Base-by-base conservation (phyloP, 805 yeast genomes). In the Kuraishia hungarica region DNA sequence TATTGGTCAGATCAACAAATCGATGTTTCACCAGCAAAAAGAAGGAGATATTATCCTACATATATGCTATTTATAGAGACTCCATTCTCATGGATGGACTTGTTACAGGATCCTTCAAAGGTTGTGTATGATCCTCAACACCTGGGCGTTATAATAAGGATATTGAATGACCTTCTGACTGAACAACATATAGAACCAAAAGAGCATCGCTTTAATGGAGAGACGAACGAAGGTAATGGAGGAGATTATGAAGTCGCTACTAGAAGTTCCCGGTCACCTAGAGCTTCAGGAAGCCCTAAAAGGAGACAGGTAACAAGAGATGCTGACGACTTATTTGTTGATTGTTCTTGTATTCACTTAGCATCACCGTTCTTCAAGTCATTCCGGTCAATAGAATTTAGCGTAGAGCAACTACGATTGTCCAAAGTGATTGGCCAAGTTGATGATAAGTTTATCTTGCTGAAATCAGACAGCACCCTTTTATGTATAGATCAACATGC, bases 401-500 rank as follows among this genome's bases (percentile, higher is more conserved):
- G 58, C 2, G 60, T 61, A 19, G 54, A 54, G 1, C 64, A 67
- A 28, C 54, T 75, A 11, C 39, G 49, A 1, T 29, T 57, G 1
- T 57, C 62, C 51, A 57, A 61, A 7, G 74, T 83, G 0, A 70
- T 86, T 5, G 72, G 77, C 2, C 96, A 89, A 64, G 68, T 87
- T 2, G 89, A 83, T 51, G 62, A 67, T 2, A 87, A 85, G 63
- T 88, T 88, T 62, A 81, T 90, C 8, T 68, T 89, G 3, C 65
- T 79, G 1, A 71, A 66, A 23, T 54, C 53, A 13, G 50, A 52
- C 1, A n/a, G 62, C 1, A 39, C 58, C 1, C 57, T 81, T 17
- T 65, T 80, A 21, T 68, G 81, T 1, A 61, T 87, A 4, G 97
- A 90, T 64, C 97, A 89, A 62, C 97, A 90, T 71, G 96, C 96